These are phyloP conservation scores for Cudoniella acicularis DNA, from an alignment of 495 filamentous ascomycete genomes.

Conservation along the genomic window DNA sequence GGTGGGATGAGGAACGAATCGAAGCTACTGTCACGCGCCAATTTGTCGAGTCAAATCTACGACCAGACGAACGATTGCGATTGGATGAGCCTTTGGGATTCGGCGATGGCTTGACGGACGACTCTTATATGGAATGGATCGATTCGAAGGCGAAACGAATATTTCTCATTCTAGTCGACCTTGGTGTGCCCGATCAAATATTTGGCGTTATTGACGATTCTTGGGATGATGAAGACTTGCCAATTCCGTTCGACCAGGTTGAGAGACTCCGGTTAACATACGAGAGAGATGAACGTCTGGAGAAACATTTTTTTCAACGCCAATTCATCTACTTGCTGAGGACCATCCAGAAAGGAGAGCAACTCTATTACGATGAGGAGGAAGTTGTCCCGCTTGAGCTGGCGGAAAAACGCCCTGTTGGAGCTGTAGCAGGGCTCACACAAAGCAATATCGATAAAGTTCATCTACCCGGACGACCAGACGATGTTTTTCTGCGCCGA, in stretches of 20 bases:
- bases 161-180: constrained; percentile 77
- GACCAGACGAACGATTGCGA: constrained; percentile 58
- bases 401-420: constrained; percentile 54
- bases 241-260: constrained; percentile 68
- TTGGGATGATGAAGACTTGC: constrained; percentile 86
- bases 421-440: constrained; percentile 40
- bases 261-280: constrained; percentile 61
- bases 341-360: constrained; percentile 63
- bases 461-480: constrained; percentile 53
- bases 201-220: constrained; percentile 82
- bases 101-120: constrained; percentile 84
- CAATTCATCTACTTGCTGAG: constrained; percentile 81
- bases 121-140: constrained; percentile 93
- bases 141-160: constrained; percentile 70
- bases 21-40: constrained; percentile 65
- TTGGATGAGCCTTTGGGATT: constrained; percentile 71
- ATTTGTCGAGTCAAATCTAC: constrained; percentile 64
- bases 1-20: constrained; percentile 81
- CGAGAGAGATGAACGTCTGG: constrained; percentile 56
- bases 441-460: constrained; percentile 65
- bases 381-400: constrained; percentile 77
- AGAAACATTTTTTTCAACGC: constrained; percentile 71
- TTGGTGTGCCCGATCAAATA: constrained; percentile 79
- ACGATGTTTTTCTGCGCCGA: constrained; percentile 65
- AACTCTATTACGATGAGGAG: constrained; percentile 69